Conservation (phyloP, 164 flowering plant genomes). For the Echeveria elegans region DNA sequence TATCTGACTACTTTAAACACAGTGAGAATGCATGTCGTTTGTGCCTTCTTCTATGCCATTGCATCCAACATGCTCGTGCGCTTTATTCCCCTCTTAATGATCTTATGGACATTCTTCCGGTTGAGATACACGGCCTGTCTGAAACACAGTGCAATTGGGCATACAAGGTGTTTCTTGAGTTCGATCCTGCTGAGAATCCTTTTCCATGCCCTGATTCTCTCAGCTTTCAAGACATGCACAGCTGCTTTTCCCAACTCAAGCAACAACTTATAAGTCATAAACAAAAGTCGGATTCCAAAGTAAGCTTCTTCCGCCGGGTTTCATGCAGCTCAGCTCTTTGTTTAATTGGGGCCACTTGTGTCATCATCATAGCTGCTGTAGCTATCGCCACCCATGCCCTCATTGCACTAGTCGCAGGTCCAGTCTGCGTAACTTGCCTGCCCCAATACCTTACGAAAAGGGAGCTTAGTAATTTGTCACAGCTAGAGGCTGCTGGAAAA, state of each 20-base stretch:
- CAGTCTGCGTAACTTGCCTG: constrained; percentile 18
- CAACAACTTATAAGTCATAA: constrained; percentile 36
- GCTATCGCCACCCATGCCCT: constrained; percentile 40
- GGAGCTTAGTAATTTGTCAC: constrained; percentile 36
- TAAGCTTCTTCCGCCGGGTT: constrained; percentile 18
- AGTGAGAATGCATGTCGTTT: constrained; percentile 49
- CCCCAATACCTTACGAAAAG: constrained; percentile 25
- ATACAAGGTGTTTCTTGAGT: constrained; percentile 33
- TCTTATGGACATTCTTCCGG: constrained; percentile 38
- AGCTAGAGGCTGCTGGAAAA: constrained; percentile 63
- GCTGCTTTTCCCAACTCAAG: constrained; percentile 42
- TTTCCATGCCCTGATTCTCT: constrained; percentile 38
- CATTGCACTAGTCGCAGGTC: constrained; percentile 23
- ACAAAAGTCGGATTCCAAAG: constrained; percentile 26
- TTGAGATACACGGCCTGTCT: constrained; percentile 22
- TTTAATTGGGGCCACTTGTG: constrained; percentile 36
- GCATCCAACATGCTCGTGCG: constrained; percentile 35
- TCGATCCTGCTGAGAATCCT: constrained; percentile 46
- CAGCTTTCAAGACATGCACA: constrained; percentile 39
- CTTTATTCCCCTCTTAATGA: constrained; percentile 35
- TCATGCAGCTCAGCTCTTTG: constrained; percentile 33
- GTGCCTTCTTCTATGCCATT: constrained; percentile 37
- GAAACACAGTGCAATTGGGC: constrained; percentile 44
- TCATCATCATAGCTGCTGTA: constrained; percentile 30
- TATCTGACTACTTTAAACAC: constrained; percentile 50